Evolutionary conservation across 257 asterid species (phyloP).

Genomic region (Plectranthus barbatus): DNA sequence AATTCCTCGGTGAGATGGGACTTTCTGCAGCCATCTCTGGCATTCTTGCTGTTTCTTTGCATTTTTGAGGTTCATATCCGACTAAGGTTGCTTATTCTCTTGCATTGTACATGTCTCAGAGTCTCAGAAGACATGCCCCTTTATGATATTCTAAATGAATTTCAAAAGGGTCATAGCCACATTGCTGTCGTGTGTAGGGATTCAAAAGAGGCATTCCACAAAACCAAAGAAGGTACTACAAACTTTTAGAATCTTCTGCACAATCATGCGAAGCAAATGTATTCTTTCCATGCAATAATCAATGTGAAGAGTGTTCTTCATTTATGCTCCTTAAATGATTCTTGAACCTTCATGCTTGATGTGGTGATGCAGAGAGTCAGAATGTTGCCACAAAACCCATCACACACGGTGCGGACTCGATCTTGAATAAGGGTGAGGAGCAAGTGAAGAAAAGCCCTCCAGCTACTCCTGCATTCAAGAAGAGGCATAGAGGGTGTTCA

Average conservation of each 20-base stretch:
- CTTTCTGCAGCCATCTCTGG: too few relatives aligned
- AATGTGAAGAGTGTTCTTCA: neutral
- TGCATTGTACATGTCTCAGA: slow-evolving; percentile 33
- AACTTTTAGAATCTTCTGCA: neutral
- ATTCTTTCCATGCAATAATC: neutral
- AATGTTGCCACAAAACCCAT: slow-evolving; percentile 25
- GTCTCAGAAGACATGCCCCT: slow-evolving; percentile 93
- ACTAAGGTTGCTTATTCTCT: neutral
- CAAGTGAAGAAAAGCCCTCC: slow-evolving; percentile 66
- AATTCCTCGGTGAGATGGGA: slow-evolving; percentile 65
- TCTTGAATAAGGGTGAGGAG: slow-evolving; percentile 34
- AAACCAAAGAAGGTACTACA: slow-evolving; percentile 45
- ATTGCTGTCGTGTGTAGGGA: slow-evolving; percentile 81
- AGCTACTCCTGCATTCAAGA: slow-evolving; percentile 86
- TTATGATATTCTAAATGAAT: slow-evolving; percentile 90
- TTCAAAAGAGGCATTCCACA: slow-evolving; percentile 44
- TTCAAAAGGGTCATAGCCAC: slow-evolving; percentile 99
- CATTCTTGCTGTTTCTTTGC: neutral
- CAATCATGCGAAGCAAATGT: neutral
- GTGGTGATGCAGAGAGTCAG: slow-evolving; percentile 34
- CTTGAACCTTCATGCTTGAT: neutral
- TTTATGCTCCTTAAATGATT: neutral
- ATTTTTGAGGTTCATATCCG: too few relatives aligned
- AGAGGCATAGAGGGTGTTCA: slow-evolving; percentile 84
- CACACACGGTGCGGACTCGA: slow-evolving; percentile 27